phyloP scores from a whole-genome alignment of 805 yeast species.

The Clavispora vitiphila region DNA sequence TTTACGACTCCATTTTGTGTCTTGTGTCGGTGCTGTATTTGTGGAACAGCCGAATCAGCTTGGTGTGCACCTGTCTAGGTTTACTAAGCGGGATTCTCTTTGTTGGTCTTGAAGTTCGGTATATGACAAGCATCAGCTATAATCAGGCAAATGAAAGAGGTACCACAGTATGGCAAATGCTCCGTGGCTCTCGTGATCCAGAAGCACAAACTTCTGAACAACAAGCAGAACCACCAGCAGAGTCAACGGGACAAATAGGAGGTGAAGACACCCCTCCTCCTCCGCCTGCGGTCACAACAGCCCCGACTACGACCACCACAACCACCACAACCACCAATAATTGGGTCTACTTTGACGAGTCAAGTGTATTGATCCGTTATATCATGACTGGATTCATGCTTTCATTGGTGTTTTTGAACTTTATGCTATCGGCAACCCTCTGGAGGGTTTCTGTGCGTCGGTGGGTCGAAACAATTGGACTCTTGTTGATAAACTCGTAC shows the following conservation, averaged over 20 bases:
- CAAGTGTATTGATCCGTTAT: background rate
- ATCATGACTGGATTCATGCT: background rate
- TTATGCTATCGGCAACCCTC: slow-evolving; percentile 29
- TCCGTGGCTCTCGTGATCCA: slow-evolving; percentile 51
- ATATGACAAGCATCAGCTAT: slow-evolving; percentile 58
- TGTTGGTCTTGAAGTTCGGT: slow-evolving; percentile 70
- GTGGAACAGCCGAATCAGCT: slow-evolving; percentile 47
- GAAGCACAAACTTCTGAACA: background rate
- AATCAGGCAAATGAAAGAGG: slow-evolving; percentile 71
- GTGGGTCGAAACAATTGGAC: slow-evolving; percentile 51
- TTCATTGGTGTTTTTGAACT: background rate
- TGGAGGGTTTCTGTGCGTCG: slow-evolving; percentile 61
- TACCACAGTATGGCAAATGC: slow-evolving; percentile 59
- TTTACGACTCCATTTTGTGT: slow-evolving; percentile 70
- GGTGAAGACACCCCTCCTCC: too few relatives aligned
- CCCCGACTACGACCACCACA: background rate
- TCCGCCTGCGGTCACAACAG: slow-evolving; percentile 3
- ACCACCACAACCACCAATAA: background rate
- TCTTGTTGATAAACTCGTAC: slow-evolving; percentile 56
- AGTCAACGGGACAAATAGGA: too few relatives aligned
- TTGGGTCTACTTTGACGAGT: slow-evolving; percentile 5
- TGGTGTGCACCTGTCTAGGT: slow-evolving; percentile 66
- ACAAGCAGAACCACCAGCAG: too few relatives aligned
- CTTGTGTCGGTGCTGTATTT: slow-evolving; percentile 57
- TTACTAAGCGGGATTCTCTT: slow-evolving; percentile 66